Base-by-base conservation (phyloP, 2,329 filamentous ascomycete species). In the Purpureocillium takamizusanense region DNA sequence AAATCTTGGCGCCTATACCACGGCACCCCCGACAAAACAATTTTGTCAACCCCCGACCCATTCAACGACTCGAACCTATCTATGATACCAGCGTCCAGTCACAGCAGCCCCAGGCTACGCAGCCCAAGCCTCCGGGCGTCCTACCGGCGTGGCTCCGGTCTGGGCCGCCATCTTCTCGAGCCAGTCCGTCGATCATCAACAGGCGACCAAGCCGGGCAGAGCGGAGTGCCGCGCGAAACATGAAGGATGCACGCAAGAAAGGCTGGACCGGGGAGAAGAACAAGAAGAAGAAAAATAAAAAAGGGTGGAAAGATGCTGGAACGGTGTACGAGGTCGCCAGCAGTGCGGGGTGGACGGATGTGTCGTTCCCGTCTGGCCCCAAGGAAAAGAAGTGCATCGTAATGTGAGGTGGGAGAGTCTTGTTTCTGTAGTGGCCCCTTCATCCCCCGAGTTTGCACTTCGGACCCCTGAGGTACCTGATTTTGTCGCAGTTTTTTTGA, bases 221-320 rank as follows among this genome's bases (percentile, higher is more conserved):
- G 51, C 63, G 74, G 21, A 77, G 75, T 40, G 76, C 76, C 6
- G 69, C 74, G 9, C 78, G 74, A 57, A 81, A 81, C 46, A 74
- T 81, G 21, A 66, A 70, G 14, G 76, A 80, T 43, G 76, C 76
- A 2, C 76, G 70, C 58, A 68, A 66, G 48, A 66, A 65, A 25
- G 76, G 76, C 1, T 81, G 76, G 75, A 65, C 56, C 29, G 59
- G 63, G 46, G 46, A 46, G 40, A 63, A 54, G 43, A 68, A 63
- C 47, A 60, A 59, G 36, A 65, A 57, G 43, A 62, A 58, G 48
- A 59, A 59, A 39, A 54, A 53, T 56, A 66, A 38, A 46, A 27
- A 7, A 11, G 31, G 28, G 11, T 4, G n/a, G 5, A 30, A 13
- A 12, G 39, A 39, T 11, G 13, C 36, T 14, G 18, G 11, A 16